A percentile compares a stretch with the other conserved stretches of the same genome.
These are phyloP conservation scores for Tylopilus felleus DNA, from an alignment of 768 basidiomycete species.

Conservation along the genomic window DNA sequence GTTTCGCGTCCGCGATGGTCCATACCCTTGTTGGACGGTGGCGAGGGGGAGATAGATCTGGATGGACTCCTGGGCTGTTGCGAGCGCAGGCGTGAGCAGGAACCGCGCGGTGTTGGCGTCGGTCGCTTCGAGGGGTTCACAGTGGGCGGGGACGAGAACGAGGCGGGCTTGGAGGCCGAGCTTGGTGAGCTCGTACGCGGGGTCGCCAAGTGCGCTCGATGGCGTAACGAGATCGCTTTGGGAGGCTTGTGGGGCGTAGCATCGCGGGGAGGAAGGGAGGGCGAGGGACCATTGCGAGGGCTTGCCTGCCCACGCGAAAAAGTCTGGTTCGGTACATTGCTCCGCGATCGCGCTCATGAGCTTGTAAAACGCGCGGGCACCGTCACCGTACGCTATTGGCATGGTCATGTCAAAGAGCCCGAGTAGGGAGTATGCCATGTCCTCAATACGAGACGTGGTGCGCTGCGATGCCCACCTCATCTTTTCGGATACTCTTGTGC, in stretches of 20 bases:
- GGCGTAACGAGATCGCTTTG: constrained; percentile 10
- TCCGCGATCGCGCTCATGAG: constrained; percentile 17
- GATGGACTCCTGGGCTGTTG: constrained; percentile 17
- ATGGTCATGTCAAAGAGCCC: constrained; percentile 23
- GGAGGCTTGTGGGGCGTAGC: constrained; percentile 10
- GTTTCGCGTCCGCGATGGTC: background rate
- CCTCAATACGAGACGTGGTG: constrained; percentile 20
- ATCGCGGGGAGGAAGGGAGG: constrained; percentile 22
- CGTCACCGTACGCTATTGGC: constrained; percentile 25
- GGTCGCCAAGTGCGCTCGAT: constrained; percentile 16
- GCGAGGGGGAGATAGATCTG: constrained; percentile 15
- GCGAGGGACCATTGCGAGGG: constrained; percentile 25
- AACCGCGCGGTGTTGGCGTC: constrained; percentile 13
- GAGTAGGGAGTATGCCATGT: constrained; percentile 24
- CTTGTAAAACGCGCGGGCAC: constrained; percentile 20
- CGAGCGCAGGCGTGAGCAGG: constrained; percentile 19
- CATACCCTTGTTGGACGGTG: background rate
- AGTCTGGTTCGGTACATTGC: constrained; percentile 17
- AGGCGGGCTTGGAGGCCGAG: constrained; percentile 18
- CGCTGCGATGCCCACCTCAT: constrained; percentile 26
- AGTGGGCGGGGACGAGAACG: constrained; percentile 21
- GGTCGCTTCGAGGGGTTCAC: constrained; percentile 17
- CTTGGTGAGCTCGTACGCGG: constrained; percentile 23
- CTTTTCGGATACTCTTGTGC: constrained; percentile 20
- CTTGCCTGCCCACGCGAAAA: constrained; percentile 23